Evolutionary conservation across 176 grass and related monocot species (phyloP), one percentile per base, ranked within the genome.

Genomic region (Bonia amplexicaulis): DNA sequence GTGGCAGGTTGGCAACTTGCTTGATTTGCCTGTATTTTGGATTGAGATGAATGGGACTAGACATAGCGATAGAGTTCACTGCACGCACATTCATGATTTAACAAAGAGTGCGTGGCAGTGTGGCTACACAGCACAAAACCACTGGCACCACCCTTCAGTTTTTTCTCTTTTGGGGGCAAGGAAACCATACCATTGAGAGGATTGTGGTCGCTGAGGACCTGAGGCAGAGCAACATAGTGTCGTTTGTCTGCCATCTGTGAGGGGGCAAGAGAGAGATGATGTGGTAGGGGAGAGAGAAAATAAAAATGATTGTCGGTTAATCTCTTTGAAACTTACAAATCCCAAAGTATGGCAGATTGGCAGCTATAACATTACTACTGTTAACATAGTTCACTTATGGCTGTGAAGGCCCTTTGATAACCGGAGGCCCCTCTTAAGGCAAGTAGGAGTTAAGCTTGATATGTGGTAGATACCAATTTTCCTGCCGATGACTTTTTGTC

Each of bases 361-460:
- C 26, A 79, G 25, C 77, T 80, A 35, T 16, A 79, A 48, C 26
- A 49, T 66, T 35, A 44, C 10, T 47, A 49, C 13, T 29, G 15
- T 8, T 8, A 39, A n/a, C 0, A 39, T 74, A 64, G 41, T 65
- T 79, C 12, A 16, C 25, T 20, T 5, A 65, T 79, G 59, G 42
- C 20, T 78, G 39, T 64, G 58, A 64, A 44, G 58, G 41, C 22
- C 74, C 22, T 60, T 22, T 10, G 58, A 31, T 64, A 78, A 31
- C 57, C 5, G 25, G 61, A 47, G 26, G 22, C 58, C 42, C 14
- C 40, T 46, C 57, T 37, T 40, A 58, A 76, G 35, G 55, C 22
- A 78, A 64, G 22, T 83, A 70, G 22, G 57, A 72, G 12, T 77
- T 88, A 5, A 88, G 47, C 74, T 72, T 66, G 67, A 53, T 89